A percentile compares a stretch with the other conserved stretches of the same genome.
Conservation (phyloP, 306 rosid genomes). For the Trichosanthes cucumerina region DNA sequence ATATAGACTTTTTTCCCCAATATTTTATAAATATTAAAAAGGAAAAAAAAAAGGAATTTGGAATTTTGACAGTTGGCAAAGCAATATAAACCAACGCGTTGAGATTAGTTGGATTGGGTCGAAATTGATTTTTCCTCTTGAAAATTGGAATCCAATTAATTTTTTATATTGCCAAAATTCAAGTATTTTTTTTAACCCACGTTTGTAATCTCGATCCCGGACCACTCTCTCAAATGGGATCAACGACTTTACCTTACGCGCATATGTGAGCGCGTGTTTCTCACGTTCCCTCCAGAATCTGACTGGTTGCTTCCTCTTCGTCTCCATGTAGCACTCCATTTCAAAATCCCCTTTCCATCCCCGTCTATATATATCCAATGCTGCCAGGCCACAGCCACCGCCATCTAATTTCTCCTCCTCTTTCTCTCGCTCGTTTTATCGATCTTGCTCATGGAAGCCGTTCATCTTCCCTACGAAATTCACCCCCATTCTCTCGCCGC, state of each 20-base stretch:
- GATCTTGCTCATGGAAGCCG: conserved; percentile 1
- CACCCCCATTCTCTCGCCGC: conserved; percentile 8
- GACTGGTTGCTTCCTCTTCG: background rate
- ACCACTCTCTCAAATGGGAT: background rate
- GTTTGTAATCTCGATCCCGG: background rate
- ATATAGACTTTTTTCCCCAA: too few species aligned
- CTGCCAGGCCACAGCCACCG: background rate
- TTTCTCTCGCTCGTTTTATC: background rate
- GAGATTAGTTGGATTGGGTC: background rate
- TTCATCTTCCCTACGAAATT: conserved; percentile 9
- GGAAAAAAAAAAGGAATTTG: background rate
- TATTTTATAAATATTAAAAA: too few species aligned
- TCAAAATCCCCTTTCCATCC: background rate
- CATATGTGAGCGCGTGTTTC: background rate
- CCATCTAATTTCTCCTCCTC: background rate
- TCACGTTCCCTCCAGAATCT: background rate
- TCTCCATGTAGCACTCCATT: background rate
- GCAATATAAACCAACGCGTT: background rate
- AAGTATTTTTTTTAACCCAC: background rate
- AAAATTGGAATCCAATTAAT: background rate
- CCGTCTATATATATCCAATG: background rate
- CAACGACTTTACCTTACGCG: background rate
- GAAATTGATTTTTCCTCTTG: background rate
- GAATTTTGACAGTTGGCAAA: background rate
- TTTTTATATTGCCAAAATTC: background rate